Base-by-base conservation (phyloP, 225 moss, liverwort and hornwort species). In the Physcomitrellopsis africana region DNA sequence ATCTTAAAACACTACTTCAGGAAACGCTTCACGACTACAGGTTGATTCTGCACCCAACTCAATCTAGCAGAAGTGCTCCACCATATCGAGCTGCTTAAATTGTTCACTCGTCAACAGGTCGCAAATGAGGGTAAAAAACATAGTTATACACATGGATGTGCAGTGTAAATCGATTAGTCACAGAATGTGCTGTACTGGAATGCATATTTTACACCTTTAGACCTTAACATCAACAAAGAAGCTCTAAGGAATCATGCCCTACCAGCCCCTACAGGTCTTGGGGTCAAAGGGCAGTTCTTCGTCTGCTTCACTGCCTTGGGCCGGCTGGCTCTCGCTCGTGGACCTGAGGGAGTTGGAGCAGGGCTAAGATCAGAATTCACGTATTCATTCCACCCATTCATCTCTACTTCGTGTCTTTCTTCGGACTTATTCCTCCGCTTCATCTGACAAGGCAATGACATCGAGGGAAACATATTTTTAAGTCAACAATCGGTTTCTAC, bases 301-400 rank as follows among this genome's bases (percentile, higher is more conserved):
- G 84, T 58, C 70, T 91, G 87, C 76, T 89, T 84, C 69, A 62
- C 81, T 52, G 77, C 61, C 84, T 92, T 92, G 18, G 89, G 81
- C 60, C 89, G 84, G 69, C 83, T 86, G 20, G 78, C 91, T 77
- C 88, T 80, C 76, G 82, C 78, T 32, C 86, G 77, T 27, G 86
- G 77, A 26, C 78, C 90, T 17, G 86, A 78, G 9, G 86, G 81
- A 48, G 86, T 81, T 9, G 76, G 82, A n/a, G 81, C 68, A 60
- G 86, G 87, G 74, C 82, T 89, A 24, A 84, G 65, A 63, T 84
- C 88, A 11, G 80, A 78, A 76, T 84, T 89, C 70, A 41, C 76
- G 26, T 79, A 79, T 1, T 86, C 84, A 65, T 89, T 85, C 90
- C 93, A 91, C 10, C 86, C 88, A 67, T 75, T 86, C 84, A 88